Evolutionary conservation across 2,329 filamentous ascomycete genomes (phyloP).

Genomic region (Epichloe aotearoae): DNA sequence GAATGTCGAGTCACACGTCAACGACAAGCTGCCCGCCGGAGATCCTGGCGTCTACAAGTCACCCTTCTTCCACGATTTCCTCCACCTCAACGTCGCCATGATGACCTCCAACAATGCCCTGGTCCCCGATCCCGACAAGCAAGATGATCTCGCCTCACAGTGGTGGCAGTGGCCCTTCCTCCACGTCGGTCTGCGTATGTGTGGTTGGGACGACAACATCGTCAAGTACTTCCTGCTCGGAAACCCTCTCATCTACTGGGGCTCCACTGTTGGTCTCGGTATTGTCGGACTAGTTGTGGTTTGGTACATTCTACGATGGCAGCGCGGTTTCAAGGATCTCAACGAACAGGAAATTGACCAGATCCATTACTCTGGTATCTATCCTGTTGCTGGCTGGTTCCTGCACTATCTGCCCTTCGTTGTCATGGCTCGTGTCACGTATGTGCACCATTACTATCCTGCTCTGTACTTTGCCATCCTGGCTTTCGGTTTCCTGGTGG

Average conservation of each 20-base stretch:
- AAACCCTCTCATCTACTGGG: slow-evolving; percentile 95
- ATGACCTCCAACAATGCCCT: slow-evolving; percentile 99
- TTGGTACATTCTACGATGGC: slow-evolving; percentile 91
- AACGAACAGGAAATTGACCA: slow-evolving; percentile 72
- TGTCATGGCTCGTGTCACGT: slow-evolving; percentile 96
- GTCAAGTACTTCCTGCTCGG: slow-evolving; percentile 98
- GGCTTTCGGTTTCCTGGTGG: slow-evolving; percentile 71
- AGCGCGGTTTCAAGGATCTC: slow-evolving; percentile 82
- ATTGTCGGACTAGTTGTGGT: slow-evolving; percentile 57
- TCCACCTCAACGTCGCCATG: slow-evolving; percentile 98
- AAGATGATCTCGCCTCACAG: slow-evolving; percentile 89
- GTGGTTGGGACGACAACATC: slow-evolving; percentile 88
- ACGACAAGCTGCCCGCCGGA: slow-evolving; percentile 79
- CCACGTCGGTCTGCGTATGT: slow-evolving; percentile 93
- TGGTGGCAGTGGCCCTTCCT: slow-evolving; percentile 99
- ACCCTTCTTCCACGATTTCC: slow-evolving; percentile 93
- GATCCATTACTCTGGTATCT: slow-evolving; percentile 86
- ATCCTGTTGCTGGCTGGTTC: slow-evolving; percentile 88
- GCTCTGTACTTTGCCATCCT: slow-evolving; percentile 96
- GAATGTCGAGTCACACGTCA: slow-evolving; percentile 93
- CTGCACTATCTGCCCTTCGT: slow-evolving; percentile 93
- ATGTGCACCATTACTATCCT: slow-evolving; percentile 98
- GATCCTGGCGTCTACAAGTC: slow-evolving; percentile 91
- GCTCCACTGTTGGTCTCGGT: slow-evolving; percentile 66
- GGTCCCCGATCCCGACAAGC: slow-evolving; percentile 95